phyloP scores from a whole-genome alignment of 2,329 filamentous ascomycete species.

The Coniochaeta sp. region DNA sequence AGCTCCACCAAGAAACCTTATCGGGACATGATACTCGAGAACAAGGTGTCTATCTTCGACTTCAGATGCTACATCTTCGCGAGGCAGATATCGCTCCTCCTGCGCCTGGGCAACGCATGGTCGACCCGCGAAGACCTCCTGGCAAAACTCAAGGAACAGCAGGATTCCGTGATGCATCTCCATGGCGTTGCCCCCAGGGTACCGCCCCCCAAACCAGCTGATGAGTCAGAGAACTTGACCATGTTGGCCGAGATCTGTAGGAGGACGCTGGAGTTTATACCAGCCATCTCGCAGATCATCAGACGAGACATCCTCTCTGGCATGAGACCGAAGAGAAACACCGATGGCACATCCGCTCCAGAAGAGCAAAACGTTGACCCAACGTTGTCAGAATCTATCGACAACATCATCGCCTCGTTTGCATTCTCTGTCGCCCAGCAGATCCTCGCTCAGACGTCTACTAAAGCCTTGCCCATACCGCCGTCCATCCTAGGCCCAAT shows the following conservation, averaged over 20 bases:
- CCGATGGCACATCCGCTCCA: slow-evolving; percentile 24
- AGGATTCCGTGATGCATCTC: slow-evolving; percentile 48
- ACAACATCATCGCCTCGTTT: slow-evolving; percentile 72
- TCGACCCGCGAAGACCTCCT: slow-evolving; percentile 56
- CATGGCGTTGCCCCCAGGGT: slow-evolving; percentile 48
- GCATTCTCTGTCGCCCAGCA: slow-evolving; percentile 71
- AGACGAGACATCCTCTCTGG: slow-evolving; percentile 68
- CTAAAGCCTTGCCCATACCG: slow-evolving; percentile 59
- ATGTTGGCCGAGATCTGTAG: slow-evolving; percentile 83
- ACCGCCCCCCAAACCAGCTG: slow-evolving; percentile 39
- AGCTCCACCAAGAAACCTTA: slow-evolving; percentile 70
- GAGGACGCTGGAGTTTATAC: slow-evolving; percentile 76
- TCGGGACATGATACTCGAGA: slow-evolving; percentile 83
- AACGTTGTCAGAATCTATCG: slow-evolving; percentile 46
- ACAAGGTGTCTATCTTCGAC: slow-evolving; percentile 93
- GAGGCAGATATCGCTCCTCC: slow-evolving; percentile 73
- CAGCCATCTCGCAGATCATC: slow-evolving; percentile 70
- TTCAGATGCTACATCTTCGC: slow-evolving; percentile 92
- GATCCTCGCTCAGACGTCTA: slow-evolving; percentile 67
- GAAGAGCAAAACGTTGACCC: slow-evolving; percentile 20
- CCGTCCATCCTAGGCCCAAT: slow-evolving; percentile 42
- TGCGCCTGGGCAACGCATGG: slow-evolving; percentile 72
- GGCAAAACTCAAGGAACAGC: slow-evolving; percentile 54
- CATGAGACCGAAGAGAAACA: slow-evolving; percentile 27
- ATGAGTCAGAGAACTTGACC: slow-evolving; percentile 65